Conservation (phyloP, 129 eudicot genomes). For the Arctium lappa region DNA sequence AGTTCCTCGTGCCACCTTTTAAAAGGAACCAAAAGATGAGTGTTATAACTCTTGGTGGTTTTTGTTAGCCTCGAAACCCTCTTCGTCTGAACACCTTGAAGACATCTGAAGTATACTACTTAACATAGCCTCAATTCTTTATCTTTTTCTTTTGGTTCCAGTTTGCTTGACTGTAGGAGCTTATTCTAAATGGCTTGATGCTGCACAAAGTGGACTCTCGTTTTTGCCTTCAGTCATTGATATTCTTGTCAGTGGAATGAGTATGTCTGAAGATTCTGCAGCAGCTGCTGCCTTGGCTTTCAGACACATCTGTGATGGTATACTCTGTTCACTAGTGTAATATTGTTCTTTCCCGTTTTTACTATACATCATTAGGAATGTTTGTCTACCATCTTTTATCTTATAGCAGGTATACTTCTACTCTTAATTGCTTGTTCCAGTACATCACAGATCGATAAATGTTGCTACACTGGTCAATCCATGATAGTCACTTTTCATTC, state of each 20-base stretch:
- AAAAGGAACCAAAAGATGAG: not conserved
- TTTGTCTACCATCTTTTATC: not conserved
- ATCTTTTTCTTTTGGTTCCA: conserved; percentile 18
- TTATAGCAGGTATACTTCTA: not conserved
- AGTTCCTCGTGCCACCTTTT: not conserved
- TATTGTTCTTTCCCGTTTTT: not conserved
- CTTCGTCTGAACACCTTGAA: not conserved
- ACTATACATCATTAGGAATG: not conserved
- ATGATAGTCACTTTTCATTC: too few relatives aligned
- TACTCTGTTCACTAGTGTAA: not conserved
- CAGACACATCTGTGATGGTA: conserved; percentile 94
- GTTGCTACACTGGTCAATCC: too few relatives aligned
- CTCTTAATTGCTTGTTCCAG: not conserved
- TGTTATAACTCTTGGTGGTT: not conserved
- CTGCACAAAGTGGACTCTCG: conserved; percentile 73
- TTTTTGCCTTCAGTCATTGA: conserved; percentile 81
- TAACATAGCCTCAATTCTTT: not conserved
- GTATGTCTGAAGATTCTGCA: conserved; percentile 91
- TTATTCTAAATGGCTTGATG: conserved; percentile 95
- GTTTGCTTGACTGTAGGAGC: conserved; percentile 96
- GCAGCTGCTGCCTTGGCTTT: conserved; percentile 98
- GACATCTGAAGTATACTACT: not conserved
- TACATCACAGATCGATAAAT: too few relatives aligned
- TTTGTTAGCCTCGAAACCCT: not conserved
- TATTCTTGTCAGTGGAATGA: conserved; percentile 95